Evolutionary conservation across 441 rosid genomes (phyloP), one percentile per base, ranked within the genome.

Genomic region (Codiaeum variegatum): DNA sequence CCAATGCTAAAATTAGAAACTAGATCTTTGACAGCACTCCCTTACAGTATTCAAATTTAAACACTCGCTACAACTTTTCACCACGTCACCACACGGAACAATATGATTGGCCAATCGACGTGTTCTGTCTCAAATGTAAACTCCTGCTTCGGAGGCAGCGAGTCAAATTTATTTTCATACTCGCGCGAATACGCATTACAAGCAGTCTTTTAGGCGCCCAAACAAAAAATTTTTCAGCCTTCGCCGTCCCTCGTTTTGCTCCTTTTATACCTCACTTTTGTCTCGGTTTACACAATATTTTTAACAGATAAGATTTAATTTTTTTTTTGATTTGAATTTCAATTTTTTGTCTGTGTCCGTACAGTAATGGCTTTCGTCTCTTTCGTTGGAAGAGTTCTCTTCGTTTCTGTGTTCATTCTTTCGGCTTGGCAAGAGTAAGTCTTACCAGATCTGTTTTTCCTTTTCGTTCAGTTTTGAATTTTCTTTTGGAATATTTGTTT

Each of bases 341-440:
- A 42, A 51, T 47, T 0, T 11, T 60, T 46, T 59, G 4, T 59
- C 38, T 29, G 19, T 52, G 32, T 51, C 71, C 64, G 73, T 62
- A 64, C 76, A 28, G 63, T 38, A 51, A 84, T 87, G 90, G 87
- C 81, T 65, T 81, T 89, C 66, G 44, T 60, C 56, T 82, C 93
- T 2, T 87, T 87, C 44, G 66, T 85, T 58, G 93, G 93, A 1
- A 83, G 93, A 81, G 85, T 85, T 61, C 82, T 89, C 63, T 87
- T 89, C 72, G 90, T 83, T 18, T 87, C 93, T 62, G 81, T 89
- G 67, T 89, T 89, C 69, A 80, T 89, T 62, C 86, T 89, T 68
- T 83, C 93, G 24, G 93, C 93, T 51, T 89, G 84, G 86, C 90
- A 87, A 70, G 87, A 84, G 93, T 87, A 87, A 77, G 84, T 31